These are phyloP conservation scores for Anethum foeniculum DNA, from an alignment of 140 eudicot species.

Conservation along the genomic window DNA sequence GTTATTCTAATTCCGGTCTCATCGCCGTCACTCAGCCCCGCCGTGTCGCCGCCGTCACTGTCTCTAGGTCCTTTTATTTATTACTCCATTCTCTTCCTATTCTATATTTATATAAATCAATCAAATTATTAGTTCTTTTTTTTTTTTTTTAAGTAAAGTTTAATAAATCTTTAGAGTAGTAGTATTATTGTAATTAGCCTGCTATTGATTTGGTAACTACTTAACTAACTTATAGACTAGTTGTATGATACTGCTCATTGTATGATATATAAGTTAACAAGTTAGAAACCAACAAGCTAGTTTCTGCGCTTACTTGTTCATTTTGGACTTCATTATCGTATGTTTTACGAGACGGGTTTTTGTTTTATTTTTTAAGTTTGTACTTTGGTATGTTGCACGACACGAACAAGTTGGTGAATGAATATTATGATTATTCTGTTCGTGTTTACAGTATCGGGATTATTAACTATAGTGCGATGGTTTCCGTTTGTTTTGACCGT, in stretches of 20 bases:
- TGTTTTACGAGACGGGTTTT: too few species aligned
- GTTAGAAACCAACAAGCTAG: too few species aligned
- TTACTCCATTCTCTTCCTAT: background rate
- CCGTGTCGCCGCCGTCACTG: conserved; percentile 94
- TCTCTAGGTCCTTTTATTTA: conserved; percentile 38
- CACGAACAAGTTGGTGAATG: too few species aligned
- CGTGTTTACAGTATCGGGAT: background rate
- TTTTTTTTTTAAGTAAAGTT: background rate
- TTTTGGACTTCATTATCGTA: background rate
- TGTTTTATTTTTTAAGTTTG: too few species aligned
- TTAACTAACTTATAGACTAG: too few species aligned
- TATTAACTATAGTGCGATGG: background rate
- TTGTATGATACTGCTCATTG: background rate
- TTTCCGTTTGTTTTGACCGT: conserved; percentile 11
- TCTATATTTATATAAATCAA: too few species aligned
- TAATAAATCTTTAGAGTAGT: too few species aligned
- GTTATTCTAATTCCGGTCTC: conserved; percentile 57
- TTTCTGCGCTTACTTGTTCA: background rate
- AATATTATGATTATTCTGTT: too few species aligned
- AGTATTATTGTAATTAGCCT: background rate
- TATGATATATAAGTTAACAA: too few species aligned
- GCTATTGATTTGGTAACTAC: background rate
- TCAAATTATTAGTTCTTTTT: background rate
- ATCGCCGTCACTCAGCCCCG: conserved; percentile 98
- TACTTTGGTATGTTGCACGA: too few species aligned